phyloP scores from a whole-genome alignment of 2,329 filamentous ascomycete genomes.

The Coniochaeta prunicola region DNA sequence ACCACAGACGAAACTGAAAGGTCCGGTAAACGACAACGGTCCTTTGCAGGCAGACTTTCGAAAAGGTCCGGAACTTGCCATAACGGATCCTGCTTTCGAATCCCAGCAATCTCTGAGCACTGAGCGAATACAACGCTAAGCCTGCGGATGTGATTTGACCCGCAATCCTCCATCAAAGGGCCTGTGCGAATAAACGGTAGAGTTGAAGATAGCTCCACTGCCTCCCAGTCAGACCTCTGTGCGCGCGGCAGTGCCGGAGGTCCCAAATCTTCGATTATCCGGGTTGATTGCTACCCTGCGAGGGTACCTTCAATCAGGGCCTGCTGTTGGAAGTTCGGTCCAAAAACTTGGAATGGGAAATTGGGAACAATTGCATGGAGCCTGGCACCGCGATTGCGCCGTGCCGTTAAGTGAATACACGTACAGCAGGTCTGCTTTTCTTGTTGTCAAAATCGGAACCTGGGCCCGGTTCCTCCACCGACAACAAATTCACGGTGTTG shows the following conservation, averaged over 20 bases:
- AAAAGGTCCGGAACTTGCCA: neutral
- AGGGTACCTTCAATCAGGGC: neutral
- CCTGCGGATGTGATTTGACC: neutral
- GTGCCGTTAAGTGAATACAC: neutral
- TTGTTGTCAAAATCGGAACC: neutral
- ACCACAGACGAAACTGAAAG: neutral
- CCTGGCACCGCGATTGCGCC: neutral
- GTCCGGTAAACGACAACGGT: neutral
- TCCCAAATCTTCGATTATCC: neutral
- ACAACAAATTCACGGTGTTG: too few species aligned
- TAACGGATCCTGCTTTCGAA: neutral
- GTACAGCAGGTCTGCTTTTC: too few species aligned
- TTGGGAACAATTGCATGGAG: neutral
- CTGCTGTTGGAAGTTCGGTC: neutral
- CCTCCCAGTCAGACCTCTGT: too few species aligned
- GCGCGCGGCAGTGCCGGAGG: neutral
- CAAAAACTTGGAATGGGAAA: slow-evolving; percentile 3
- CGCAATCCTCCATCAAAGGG: neutral
- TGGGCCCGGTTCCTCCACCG: neutral
- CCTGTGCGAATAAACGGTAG: neutral
- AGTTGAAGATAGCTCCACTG: too few species aligned
- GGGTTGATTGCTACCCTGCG: neutral
- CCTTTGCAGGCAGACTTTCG: neutral
- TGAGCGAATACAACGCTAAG: neutral
- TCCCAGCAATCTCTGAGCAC: neutral